Percentiles rank a stretch among this genome's conserved stretches.
These are phyloP conservation scores for Lachancea cidri DNA, from an alignment of 805 yeast genomes.

Conservation along the genomic window DNA sequence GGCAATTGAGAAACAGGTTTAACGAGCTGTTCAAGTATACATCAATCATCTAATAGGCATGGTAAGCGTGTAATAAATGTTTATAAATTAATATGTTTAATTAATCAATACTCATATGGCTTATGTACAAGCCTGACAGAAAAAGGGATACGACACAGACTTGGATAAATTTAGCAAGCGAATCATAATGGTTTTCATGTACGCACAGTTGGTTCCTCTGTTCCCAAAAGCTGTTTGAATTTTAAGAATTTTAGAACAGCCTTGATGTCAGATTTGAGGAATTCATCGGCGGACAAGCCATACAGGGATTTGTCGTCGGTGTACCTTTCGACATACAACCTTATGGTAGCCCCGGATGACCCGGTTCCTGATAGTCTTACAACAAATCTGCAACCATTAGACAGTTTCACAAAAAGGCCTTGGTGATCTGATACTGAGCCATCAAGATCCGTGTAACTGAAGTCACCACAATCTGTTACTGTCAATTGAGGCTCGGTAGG, in stretches of 20 bases:
- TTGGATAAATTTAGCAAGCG: no score
- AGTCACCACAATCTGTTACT: conserved; percentile 78
- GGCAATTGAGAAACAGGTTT: no score
- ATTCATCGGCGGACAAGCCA: conserved; percentile 56
- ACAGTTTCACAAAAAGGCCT: conserved; percentile 80
- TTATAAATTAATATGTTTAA: no score
- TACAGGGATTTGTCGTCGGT: conserved; percentile 52
- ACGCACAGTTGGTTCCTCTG: conserved; percentile 82
- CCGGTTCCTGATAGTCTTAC: conserved; percentile 96
- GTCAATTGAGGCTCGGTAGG: conserved; percentile 41
- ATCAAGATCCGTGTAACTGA: conserved; percentile 89
- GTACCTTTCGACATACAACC: conserved; percentile 86
- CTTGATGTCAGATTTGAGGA: conserved; percentile 55
- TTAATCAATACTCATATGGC: no score
- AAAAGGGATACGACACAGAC: no score
- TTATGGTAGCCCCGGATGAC: conserved; percentile 93
- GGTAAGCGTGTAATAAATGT: no score
- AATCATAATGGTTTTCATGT: no score
- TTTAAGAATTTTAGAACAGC: conserved; percentile 63
- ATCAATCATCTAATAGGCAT: no score
- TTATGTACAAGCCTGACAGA: no score
- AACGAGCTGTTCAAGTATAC: no score
- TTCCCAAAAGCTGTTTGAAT: conserved; percentile 69
- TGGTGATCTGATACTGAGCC: conserved; percentile 85
- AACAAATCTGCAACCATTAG: conserved; percentile 78